These are phyloP conservation scores for Podospora pseudocomata DNA, from an alignment of 495 filamentous ascomycete genomes.

Conservation along the genomic window DNA sequence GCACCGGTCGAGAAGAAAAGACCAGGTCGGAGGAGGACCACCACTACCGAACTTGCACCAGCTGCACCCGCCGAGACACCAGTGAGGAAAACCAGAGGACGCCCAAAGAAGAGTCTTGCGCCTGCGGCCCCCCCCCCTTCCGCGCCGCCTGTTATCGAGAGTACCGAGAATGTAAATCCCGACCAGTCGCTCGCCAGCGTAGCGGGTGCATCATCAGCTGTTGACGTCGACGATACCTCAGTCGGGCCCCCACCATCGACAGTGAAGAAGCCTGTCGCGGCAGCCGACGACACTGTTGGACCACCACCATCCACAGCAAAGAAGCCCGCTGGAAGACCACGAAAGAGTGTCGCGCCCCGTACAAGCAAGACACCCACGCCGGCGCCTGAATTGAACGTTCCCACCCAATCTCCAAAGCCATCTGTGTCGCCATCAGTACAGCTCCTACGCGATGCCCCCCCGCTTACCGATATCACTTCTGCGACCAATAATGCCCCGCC, in stretches of 20 bases:
- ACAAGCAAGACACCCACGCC: conserved; percentile 45
- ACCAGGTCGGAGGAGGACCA: conserved; percentile 53
- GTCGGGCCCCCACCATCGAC: conserved; percentile 37
- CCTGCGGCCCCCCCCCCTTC: conserved; percentile 7
- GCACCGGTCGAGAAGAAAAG: conserved; percentile 51
- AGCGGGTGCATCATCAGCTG: conserved; percentile 40
- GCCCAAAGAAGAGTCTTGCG: conserved; percentile 36
- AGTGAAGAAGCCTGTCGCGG: conserved; percentile 54
- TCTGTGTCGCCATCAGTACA: conserved; percentile 43
- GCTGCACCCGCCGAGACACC: conserved; percentile 8
- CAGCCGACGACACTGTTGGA: conserved; percentile 1
- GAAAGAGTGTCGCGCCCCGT: conserved; percentile 62
- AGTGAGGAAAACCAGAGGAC: conserved; percentile 27
- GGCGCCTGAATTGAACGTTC: conserved; percentile 43
- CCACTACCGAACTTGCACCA: conserved; percentile 39
- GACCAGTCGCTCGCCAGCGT: conserved; percentile 48
- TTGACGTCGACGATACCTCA: conserved; percentile 31
- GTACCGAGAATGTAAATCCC: conserved; percentile 54
- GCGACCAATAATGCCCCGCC: conserved; percentile 55
- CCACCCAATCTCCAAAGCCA: conserved; percentile 43
- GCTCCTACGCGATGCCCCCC: conserved; percentile 56
- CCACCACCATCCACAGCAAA: conserved; percentile 52
- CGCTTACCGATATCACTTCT: conserved; percentile 74
- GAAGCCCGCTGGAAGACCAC: conserved; percentile 60
- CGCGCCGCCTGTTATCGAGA: conserved; percentile 45